Evolutionary conservation across 352 stramenopile genomes (phyloP).

Genomic region (Pythium monospermum): DNA sequence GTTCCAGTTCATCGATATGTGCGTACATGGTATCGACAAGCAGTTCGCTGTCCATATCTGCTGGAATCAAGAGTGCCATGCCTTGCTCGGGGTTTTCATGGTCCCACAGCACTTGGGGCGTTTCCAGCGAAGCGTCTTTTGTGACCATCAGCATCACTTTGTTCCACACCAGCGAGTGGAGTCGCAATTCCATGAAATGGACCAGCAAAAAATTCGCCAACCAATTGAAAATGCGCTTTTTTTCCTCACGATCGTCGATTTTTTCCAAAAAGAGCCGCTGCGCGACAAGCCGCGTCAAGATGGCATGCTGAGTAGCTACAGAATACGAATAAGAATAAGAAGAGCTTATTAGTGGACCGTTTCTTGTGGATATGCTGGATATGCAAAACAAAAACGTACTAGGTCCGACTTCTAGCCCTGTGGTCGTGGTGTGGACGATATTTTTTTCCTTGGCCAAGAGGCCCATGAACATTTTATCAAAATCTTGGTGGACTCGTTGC

Average conservation of each 20-base stretch:
- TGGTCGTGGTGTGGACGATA: constrained; percentile 66
- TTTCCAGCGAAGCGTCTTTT: constrained; percentile 25
- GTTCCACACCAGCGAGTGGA: constrained; percentile 83
- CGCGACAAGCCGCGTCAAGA: constrained; percentile 52
- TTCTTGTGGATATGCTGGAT: too few relatives aligned
- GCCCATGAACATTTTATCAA: constrained; percentile 51
- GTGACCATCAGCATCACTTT: constrained; percentile 71
- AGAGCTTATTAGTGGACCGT: too few relatives aligned
- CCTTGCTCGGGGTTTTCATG: constrained; percentile 42
- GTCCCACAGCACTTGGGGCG: constrained; percentile 50
- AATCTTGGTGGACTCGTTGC: constrained; percentile 40
- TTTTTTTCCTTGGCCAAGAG: constrained; percentile 74
- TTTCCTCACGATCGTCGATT: constrained; percentile 45
- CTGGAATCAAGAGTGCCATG: constrained; percentile 63
- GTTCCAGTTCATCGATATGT: constrained; percentile 57
- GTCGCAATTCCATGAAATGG: constrained; percentile 78
- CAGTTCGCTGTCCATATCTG: constrained; percentile 45
- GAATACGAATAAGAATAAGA: constrained; percentile 2
- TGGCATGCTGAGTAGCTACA: constrained; percentile 43
- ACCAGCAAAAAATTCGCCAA: constrained; percentile 72
- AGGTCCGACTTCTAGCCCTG: constrained; percentile 60
- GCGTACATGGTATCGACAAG: constrained; percentile 64
- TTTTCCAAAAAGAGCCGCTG: constrained; percentile 61
- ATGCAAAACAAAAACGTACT: constrained; percentile 11
- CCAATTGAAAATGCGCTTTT: constrained; percentile 64